Percentiles rank a stretch among this genome's conserved stretches.
phyloP scores from a whole-genome alignment of 768 basidiomycete species.

The Chalciporus pseudorubinellus region DNA sequence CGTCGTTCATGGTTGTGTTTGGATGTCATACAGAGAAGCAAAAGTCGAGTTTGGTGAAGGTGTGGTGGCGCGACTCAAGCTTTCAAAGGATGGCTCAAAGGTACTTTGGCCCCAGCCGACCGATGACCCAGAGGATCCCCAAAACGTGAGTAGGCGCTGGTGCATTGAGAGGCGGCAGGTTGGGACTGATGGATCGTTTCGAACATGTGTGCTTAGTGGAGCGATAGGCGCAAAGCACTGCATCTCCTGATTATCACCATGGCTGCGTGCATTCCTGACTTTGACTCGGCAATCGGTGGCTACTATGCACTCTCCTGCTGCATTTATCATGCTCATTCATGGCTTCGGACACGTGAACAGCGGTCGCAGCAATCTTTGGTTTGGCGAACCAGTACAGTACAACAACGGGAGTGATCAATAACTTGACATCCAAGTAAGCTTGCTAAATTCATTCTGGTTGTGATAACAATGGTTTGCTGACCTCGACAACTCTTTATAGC shows the following conservation, averaged over 20 bases:
- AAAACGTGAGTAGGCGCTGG: constrained; percentile 41
- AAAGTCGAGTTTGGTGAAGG: constrained; percentile 47
- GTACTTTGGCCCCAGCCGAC: constrained; percentile 57
- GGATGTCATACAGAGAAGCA: constrained; percentile 38
- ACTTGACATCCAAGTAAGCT: constrained; percentile 44
- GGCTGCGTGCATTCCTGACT: constrained; percentile 54
- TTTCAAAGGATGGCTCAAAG: constrained; percentile 42
- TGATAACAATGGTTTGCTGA: neutral
- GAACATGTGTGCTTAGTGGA: constrained; percentile 38
- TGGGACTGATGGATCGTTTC: neutral
- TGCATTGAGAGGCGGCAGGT: neutral
- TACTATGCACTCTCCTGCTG: neutral
- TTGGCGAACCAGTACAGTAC: constrained; percentile 45
- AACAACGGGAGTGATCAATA: constrained; percentile 47
- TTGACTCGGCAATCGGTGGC: constrained; percentile 50
- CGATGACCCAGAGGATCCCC: constrained; percentile 50
- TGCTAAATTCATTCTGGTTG: neutral
- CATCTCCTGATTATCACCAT: constrained; percentile 49
- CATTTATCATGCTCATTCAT: neutral
- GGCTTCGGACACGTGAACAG: constrained; percentile 19
- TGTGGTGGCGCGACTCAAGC: constrained; percentile 45
- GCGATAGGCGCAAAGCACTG: constrained; percentile 40
- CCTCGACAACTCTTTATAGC: constrained; percentile 9
- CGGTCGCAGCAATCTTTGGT: constrained; percentile 49
- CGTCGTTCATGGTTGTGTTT: neutral